Conservation (phyloP, 352 stramenopile species). For the Phytophthora brassicae region DNA sequence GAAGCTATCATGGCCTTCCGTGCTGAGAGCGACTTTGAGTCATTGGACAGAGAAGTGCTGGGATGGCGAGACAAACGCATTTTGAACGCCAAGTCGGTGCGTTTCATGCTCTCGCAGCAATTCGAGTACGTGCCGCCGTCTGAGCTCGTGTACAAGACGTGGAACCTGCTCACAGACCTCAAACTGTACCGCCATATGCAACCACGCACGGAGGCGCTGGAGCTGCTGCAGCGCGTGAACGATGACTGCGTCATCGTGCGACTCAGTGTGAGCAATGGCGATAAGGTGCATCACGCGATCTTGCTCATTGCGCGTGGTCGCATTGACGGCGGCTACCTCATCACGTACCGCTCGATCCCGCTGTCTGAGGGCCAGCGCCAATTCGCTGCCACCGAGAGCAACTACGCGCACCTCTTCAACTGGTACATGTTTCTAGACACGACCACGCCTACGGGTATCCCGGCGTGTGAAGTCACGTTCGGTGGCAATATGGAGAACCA, state of each 20-base stretch:
- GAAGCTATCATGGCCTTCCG: constrained; percentile 65
- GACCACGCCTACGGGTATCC: constrained; percentile 13
- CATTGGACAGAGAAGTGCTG: constrained; percentile 44
- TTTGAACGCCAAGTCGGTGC: constrained; percentile 41
- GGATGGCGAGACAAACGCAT: constrained; percentile 57
- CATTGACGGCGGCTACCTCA: constrained; percentile 63
- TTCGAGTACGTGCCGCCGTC: constrained; percentile 46
- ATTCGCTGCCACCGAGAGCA: constrained; percentile 51
- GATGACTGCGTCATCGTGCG: constrained; percentile 65
- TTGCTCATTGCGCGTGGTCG: constrained; percentile 59
- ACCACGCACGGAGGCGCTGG: constrained; percentile 48
- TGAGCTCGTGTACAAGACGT: constrained; percentile 73
- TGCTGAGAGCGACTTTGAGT: constrained; percentile 42
- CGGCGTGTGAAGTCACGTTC: constrained; percentile 66
- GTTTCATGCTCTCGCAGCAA: constrained; percentile 65
- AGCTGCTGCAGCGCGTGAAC: constrained; percentile 58
- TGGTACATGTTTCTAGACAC: constrained; percentile 79
- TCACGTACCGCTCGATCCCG: constrained; percentile 72
- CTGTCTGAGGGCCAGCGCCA: constrained; percentile 40
- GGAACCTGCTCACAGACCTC: constrained; percentile 56
- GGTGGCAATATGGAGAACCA: constrained; percentile 55
- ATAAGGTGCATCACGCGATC: constrained; percentile 50
- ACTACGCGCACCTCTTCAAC: constrained; percentile 67
- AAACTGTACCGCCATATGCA: constrained; percentile 62
- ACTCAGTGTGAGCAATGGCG: constrained; percentile 40